phyloP scores from a whole-genome alignment of 345 rosid genomes.

The Microcos paniculata region DNA sequence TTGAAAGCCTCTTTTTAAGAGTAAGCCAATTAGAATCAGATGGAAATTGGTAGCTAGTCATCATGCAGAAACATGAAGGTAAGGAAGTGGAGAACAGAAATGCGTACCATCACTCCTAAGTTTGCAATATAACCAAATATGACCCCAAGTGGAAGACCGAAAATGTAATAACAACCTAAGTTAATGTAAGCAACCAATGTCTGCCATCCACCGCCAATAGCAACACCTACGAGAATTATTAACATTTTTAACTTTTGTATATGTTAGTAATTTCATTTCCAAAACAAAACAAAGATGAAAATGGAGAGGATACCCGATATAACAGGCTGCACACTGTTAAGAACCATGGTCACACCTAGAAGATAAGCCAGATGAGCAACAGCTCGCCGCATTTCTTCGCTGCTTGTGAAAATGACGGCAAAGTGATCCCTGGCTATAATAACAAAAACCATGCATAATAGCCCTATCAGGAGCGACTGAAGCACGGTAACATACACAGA shows the following conservation, averaged over 20 bases:
- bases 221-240: conserved; percentile 53
- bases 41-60: background rate
- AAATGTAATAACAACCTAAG: conserved; percentile 64
- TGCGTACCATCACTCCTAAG: conserved; percentile 57
- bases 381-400: conserved; percentile 45
- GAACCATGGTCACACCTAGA: conserved; percentile 78
- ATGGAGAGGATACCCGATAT: conserved; percentile 54
- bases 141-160: conserved; percentile 77
- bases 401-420: conserved; percentile 61
- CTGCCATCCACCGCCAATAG: conserved; percentile 93
- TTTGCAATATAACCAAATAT: conserved; percentile 65
- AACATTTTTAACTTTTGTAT: background rate
- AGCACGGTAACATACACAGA: conserved; percentile 52
- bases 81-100: background rate
- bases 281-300: background rate
- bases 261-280: background rate
- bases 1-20: background rate
- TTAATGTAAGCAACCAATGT: conserved; percentile 76
- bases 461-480: conserved; percentile 60
- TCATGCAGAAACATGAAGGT: background rate
- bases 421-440: conserved; percentile 52
- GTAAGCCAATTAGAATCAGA: background rate
- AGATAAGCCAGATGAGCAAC: conserved; percentile 61
- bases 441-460: conserved; percentile 57
- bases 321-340: conserved; percentile 85